Conservation (phyloP, 139 green algal genomes). For the Chlorella vulgaris region DNA sequence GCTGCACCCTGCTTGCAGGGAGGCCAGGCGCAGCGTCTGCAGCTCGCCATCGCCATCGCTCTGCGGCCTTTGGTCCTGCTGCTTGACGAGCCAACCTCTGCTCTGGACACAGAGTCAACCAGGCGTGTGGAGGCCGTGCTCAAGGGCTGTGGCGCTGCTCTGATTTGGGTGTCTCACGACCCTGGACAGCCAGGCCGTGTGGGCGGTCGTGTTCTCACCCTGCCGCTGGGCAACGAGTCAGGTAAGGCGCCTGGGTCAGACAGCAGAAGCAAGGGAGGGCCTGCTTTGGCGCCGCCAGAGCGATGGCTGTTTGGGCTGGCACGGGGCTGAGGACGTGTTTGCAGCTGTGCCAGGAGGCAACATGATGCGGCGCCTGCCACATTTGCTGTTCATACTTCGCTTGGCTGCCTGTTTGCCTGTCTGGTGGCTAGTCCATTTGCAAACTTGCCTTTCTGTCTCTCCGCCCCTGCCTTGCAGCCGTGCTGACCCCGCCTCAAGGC, state of each 20-base stretch:
- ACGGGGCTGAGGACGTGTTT: too few relatives aligned
- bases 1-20: slow-evolving; percentile 63
- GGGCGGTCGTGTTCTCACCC: slow-evolving; percentile 72
- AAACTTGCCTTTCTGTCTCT: neutral
- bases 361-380: too few relatives aligned
- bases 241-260: neutral
- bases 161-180: slow-evolving; percentile 89
- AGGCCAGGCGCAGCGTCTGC: slow-evolving; percentile 81
- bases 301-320: too few relatives aligned
- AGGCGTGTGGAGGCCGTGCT: slow-evolving; percentile 70
- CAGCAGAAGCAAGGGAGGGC: neutral
- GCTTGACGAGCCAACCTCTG: slow-evolving; percentile 85
- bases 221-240: slow-evolving; percentile 62
- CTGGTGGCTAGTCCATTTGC: neutral
- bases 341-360: too few relatives aligned
- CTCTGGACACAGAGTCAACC: slow-evolving; percentile 69
- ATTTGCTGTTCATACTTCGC: neutral
- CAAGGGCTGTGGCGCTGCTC: slow-evolving; percentile 50
- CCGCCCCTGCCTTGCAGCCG: neutral
- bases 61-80: slow-evolving; percentile 81
- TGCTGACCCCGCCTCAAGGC: neutral
- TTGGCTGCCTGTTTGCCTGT: neutral
- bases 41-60: slow-evolving; percentile 75
- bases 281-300: too few relatives aligned
- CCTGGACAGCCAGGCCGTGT: slow-evolving; percentile 68